Evolutionary conservation across 2,329 filamentous ascomycete species (phyloP).

Genomic region (Mariannaea sp.): DNA sequence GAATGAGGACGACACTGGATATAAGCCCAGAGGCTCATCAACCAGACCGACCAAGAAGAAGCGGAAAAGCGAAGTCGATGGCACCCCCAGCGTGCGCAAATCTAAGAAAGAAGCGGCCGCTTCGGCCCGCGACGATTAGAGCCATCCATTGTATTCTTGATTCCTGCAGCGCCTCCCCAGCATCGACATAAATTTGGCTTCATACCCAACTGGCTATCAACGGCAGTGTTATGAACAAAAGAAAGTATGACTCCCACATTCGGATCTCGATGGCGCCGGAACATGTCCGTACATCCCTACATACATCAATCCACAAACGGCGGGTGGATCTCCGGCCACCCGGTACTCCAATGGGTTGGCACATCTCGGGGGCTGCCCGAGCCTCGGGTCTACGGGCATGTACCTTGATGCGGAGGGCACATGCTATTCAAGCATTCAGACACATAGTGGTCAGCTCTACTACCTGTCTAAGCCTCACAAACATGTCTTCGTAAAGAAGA

Average conservation of each 20-base stretch:
- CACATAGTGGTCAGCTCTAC: conserved; percentile 3
- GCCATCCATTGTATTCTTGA: not conserved
- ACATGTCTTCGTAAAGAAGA: conserved; percentile 31
- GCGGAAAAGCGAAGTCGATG: conserved; percentile 58
- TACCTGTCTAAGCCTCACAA: conserved; percentile 3
- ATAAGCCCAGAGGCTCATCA: conserved; percentile 62
- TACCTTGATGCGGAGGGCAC: not conserved
- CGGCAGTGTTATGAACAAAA: not conserved
- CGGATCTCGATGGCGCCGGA: conserved; percentile 18
- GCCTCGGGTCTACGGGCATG: conserved; percentile 27
- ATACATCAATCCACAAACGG: conserved; percentile 25
- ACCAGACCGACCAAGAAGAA: conserved; percentile 62
- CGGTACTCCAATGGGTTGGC: conserved; percentile 30
- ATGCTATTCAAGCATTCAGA: not conserved
- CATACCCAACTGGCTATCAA: not conserved
- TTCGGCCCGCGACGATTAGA: conserved; percentile 40
- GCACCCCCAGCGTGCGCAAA: conserved; percentile 42
- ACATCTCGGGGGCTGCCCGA: conserved; percentile 24
- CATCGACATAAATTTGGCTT: not conserved
- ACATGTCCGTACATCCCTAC: conserved; percentile 25
- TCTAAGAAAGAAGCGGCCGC: conserved; percentile 43
- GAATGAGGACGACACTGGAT: conserved; percentile 64
- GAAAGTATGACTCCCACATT: conserved; percentile 3
- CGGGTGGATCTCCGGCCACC: conserved; percentile 32
- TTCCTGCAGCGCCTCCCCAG: not conserved